Evolutionary conservation across 495 filamentous ascomycete genomes (phyloP).

Genomic region (Penicillium psychrofluorescens): DNA sequence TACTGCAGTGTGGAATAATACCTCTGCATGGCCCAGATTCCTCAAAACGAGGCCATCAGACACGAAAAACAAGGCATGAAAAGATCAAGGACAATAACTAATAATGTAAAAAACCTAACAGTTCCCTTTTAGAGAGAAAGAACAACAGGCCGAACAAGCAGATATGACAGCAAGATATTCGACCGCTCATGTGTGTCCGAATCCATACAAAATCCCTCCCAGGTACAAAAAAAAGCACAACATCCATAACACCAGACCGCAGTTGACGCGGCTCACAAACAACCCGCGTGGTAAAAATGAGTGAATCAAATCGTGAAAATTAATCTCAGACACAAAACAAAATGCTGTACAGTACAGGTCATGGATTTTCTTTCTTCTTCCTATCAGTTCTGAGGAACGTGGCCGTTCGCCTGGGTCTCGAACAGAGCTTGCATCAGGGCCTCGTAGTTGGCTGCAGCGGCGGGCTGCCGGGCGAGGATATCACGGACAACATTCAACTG

Average conservation of each 20-base stretch:
- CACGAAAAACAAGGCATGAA: no score
- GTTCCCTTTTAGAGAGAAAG: no score
- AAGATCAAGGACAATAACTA: no score
- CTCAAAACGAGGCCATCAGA: no score
- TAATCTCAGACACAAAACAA: slow-evolving; percentile 3
- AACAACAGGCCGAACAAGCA: background rate
- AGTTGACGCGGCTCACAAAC: slow-evolving; percentile 1
- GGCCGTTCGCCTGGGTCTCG: slow-evolving; percentile 30
- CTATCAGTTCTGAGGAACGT: slow-evolving; percentile 15
- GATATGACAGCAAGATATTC: background rate
- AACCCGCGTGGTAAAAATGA: slow-evolving; percentile 12
- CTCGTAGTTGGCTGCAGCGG: slow-evolving; percentile 29
- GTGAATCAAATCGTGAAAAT: slow-evolving; percentile 3
- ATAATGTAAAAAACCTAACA: no score
- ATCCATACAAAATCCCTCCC: slow-evolving; percentile 6
- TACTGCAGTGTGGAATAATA: no score
- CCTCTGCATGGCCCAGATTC: no score
- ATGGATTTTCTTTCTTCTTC: background rate
- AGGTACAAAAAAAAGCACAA: background rate
- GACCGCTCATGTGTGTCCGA: slow-evolving; percentile 7
- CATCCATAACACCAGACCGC: slow-evolving; percentile 12
- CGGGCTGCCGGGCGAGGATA: slow-evolving; percentile 48
- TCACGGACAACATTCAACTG: slow-evolving; percentile 60
- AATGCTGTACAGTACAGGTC: background rate
- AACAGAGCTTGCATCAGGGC: slow-evolving; percentile 30